Evolutionary conservation across 148 eudicot genomes (phyloP).

Genomic region (Camellia granthamiana): DNA sequence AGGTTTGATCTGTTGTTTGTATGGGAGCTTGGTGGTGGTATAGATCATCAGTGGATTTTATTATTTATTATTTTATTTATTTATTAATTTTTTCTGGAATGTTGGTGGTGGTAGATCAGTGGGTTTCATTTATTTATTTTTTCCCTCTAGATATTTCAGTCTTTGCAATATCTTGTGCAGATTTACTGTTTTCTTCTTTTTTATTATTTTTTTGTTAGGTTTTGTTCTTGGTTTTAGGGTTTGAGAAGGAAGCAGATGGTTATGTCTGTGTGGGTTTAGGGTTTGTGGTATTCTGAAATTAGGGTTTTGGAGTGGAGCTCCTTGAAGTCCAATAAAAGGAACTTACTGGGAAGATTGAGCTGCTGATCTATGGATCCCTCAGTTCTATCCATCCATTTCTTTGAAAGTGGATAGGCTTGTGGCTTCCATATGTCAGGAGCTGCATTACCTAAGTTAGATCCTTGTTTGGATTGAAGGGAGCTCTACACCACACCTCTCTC

Average conservation of each 20-base stretch:
- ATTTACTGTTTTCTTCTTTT: not conserved
- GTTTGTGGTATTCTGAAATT: not conserved
- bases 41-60: not conserved
- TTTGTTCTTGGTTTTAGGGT: not conserved
- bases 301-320: constrained; percentile 37
- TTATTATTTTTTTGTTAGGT: not conserved
- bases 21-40: not conserved
- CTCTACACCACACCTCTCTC: constrained; percentile 25
- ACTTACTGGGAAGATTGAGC: constrained; percentile 31
- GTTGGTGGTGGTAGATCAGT: not conserved
- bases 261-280: not conserved
- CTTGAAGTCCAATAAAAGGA: constrained; percentile 46
- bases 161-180: not conserved
- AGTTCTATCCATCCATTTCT: constrained; percentile 15
- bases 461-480: constrained; percentile 55
- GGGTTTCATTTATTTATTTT: not conserved
- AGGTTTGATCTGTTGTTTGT: not conserved
- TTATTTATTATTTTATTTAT: too few relatives aligned
- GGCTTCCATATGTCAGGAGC: constrained; percentile 49
- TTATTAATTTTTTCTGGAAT: too few relatives aligned
- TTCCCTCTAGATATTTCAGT: not conserved
- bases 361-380: constrained; percentile 47
- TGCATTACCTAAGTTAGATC: constrained; percentile 24
- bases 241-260: not conserved
- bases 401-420: constrained; percentile 18